Evolutionary conservation across 2,329 filamentous ascomycete genomes (phyloP), one percentile per base, ranked within the genome.

Genomic region (Didymella arachidicola): DNA sequence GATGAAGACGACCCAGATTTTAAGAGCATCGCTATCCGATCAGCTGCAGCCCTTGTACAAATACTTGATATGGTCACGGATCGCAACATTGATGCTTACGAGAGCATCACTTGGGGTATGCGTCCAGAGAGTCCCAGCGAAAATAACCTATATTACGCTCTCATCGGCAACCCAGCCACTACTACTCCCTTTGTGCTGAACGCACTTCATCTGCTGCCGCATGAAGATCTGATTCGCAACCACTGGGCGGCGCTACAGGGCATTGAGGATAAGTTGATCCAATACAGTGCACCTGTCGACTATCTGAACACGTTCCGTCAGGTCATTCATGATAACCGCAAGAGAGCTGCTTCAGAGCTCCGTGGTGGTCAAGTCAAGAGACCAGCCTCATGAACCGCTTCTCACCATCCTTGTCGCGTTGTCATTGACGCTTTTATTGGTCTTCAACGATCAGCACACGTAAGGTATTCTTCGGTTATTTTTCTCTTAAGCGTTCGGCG

Each of bases 11-110:
- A 69, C 7, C 39, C 59, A 16, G 62, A 64, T n/a, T 60, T 59
- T n/a, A 63, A 61, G 29, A 61, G 65, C 7, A 55, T 72, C 11
- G 68, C 67, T 12, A 64, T 68, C 25, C 60, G 65, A 8, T 69
- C 73, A n/a, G 71, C 68, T 8, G 68, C 67, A 32, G 64, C 72
- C 11, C 60, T 77, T 14, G 60, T 77, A 26, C 68, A 51, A 4
- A 75, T 77, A 29, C 64, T 78, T 12, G 69, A 74, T 29, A 65
- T 65, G 2, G 75, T 77, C 29, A 66, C 68, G 2, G 60, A 68
- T 18, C 69, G 74, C 42, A 74, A 77, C 46, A 59, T 63, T 30
- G 67, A 77, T 51, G 69, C 71, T 7, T 77, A 77, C 52, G 68
- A 64, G 34, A 51, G 64, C 32, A 73, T 69, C 32, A 65, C 70